Evolutionary conservation across 345 rosid genomes (phyloP), one percentile per base, ranked within the genome.

Genomic region (Combretum micranthum): DNA sequence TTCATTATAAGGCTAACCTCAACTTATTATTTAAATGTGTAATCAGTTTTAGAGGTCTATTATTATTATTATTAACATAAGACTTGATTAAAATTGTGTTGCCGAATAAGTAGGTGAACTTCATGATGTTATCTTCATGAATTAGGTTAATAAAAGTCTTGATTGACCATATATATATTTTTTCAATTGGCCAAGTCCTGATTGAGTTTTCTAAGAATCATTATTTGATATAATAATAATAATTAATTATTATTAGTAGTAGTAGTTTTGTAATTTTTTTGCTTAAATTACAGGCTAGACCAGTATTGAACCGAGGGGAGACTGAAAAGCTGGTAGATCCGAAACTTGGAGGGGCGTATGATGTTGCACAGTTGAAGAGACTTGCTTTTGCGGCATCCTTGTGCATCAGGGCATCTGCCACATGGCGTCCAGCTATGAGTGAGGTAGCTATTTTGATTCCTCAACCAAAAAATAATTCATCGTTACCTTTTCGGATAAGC

Each of bases 341-440:
- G 18, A 85, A 85, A 68, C 86, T 93, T 13, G 70, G 61, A 59
- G 94, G 85, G 67, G 69, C 73, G 47, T 87, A 73, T 39, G 84
- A 89, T 65, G 68, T 67, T 44, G 42, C 68, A 13, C 83, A 85
- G 68, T 78, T 87, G 68, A 78, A 67, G 62, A 78, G 79, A 52
- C 82, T 93, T 60, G 80, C 90, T 44, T 85, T 85, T 15, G 85
- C 90, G 5, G 96, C 97, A 3, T 87, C 99, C 26, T n/a, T 93
- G 42, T 93, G 96, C 58, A 93, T 89, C 56, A n/a, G 96, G 48
- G 75, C 96, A 39, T 85, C 96, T 17, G 67, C 95, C 44, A 58
- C 62, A 20, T 89, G 85, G 96, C 91, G 99, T 52, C 97, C 96
- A 39, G 80, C 88, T 47, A 89, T 89, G 86, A 82, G 69, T 21